Evolutionary conservation across 352 stramenopile species (phyloP).

Genomic region (Phytopythium mirpurense): DNA sequence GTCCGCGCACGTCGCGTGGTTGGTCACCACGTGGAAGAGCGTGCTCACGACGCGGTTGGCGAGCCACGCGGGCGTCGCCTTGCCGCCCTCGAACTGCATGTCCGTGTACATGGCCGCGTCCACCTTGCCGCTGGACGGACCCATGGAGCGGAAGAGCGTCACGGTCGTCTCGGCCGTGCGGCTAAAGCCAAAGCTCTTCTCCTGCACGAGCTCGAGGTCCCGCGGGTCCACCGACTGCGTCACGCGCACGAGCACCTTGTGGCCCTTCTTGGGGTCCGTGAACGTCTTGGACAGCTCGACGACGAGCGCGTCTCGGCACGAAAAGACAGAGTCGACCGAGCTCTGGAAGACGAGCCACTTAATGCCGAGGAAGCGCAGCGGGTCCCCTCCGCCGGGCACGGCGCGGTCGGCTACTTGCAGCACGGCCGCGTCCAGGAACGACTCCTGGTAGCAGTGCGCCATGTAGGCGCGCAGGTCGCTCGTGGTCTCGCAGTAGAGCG

Average conservation of each 20-base stretch:
- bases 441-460: constrained; percentile 62
- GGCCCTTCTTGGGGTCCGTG: constrained; percentile 41
- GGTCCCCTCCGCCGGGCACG: constrained; percentile 33
- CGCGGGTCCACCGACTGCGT: constrained; percentile 50
- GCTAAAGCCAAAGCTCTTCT: constrained; percentile 62
- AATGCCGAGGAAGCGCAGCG: constrained; percentile 66
- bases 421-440: constrained; percentile 69
- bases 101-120: constrained; percentile 39
- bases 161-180: constrained; percentile 48
- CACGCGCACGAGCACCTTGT: constrained; percentile 56
- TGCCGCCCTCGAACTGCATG: constrained; percentile 32
- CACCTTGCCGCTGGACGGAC: constrained; percentile 45
- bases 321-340: constrained; percentile 62
- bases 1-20: constrained; percentile 44
- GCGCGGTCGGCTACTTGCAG: constrained; percentile 53
- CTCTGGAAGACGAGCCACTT: constrained; percentile 76
- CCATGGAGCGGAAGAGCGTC: constrained; percentile 52
- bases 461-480: constrained; percentile 57
- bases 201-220: constrained; percentile 32
- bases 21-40: constrained; percentile 27
- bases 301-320: constrained; percentile 52
- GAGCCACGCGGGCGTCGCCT: constrained; percentile 64
- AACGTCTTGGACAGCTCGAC: constrained; percentile 60
- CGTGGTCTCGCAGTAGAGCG: constrained; percentile 49
- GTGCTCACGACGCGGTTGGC: constrained; percentile 54